Evolutionary conservation across 1,139 yeast genomes (phyloP).

Genomic region (Taphrina pruni): DNA sequence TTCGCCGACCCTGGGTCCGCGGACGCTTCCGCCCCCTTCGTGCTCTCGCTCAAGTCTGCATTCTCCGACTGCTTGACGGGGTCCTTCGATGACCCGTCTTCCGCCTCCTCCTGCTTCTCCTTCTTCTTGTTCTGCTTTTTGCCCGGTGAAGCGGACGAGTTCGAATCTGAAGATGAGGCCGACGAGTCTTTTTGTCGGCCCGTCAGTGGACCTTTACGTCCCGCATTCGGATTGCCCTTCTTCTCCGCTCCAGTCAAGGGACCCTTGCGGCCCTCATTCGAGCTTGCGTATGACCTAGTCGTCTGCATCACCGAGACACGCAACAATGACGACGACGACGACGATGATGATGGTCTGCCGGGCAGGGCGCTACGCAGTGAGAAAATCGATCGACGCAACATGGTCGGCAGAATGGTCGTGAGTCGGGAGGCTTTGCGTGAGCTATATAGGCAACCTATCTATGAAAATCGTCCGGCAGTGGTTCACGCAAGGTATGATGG

Average conservation of each 20-base stretch:
- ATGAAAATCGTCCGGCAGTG: too few species aligned
- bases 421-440: too few species aligned
- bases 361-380: neutral
- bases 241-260: constrained; percentile 23
- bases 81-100: constrained; percentile 11
- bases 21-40: constrained; percentile 23
- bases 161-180: too few species aligned
- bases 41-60: constrained; percentile 26
- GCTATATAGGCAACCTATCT: too few species aligned
- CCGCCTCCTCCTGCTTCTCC: constrained; percentile 5
- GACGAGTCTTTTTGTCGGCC: neutral
- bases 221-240: constrained; percentile 19
- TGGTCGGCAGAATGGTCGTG: neutral
- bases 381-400: constrained; percentile 1
- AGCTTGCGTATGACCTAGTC: neutral
- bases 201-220: constrained; percentile 25
- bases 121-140: neutral
- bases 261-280: constrained; percentile 19
- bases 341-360: too few species aligned
- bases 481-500: neutral
- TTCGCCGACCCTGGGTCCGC: constrained; percentile 7
- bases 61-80: constrained; percentile 7
- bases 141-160: too few species aligned
- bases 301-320: neutral
- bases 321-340: neutral